Percentiles rank a stretch among this genome's conserved stretches.
Conservation (phyloP, 768 basidiomycete genomes). For the Boletus subparvulus region DNA sequence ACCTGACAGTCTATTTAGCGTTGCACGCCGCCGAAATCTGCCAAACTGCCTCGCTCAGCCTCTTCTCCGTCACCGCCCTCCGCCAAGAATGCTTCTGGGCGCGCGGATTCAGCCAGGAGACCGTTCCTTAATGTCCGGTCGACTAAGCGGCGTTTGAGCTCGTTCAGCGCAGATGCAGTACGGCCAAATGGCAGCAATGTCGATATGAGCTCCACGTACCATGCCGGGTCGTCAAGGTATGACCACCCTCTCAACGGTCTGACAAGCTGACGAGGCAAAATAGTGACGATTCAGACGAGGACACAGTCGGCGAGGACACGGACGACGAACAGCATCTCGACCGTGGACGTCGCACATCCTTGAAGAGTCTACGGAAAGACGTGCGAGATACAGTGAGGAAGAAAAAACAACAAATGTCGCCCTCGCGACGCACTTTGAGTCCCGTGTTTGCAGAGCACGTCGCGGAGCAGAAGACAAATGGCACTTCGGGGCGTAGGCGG, state of each 20-base stretch:
- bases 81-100: constrained; percentile 50
- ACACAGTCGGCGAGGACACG: constrained; percentile 58
- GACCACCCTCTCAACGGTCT: constrained; percentile 16
- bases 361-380: constrained; percentile 30
- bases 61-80: constrained; percentile 76
- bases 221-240: constrained; percentile 80
- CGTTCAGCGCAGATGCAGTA: constrained; percentile 19
- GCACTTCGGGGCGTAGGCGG: constrained; percentile 38
- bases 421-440: constrained; percentile 25
- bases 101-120: constrained; percentile 47
- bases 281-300: constrained; percentile 50
- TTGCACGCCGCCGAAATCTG: constrained; percentile 12
- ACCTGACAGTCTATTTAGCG: neutral
- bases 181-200: constrained; percentile 36
- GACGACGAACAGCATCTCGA: constrained; percentile 45
- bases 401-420: constrained; percentile 29
- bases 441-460: constrained; percentile 25
- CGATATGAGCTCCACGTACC: constrained; percentile 86
- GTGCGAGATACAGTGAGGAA: constrained; percentile 26
- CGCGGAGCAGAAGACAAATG: constrained; percentile 35
- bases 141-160: constrained; percentile 25
- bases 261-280: constrained; percentile 20
- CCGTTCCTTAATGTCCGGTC: constrained; percentile 32
- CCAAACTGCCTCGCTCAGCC: constrained; percentile 76
- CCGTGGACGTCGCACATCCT: constrained; percentile 45